These are phyloP conservation scores for Coprinopsis sp. DNA, from an alignment of 768 basidiomycete species.

Conservation along the genomic window DNA sequence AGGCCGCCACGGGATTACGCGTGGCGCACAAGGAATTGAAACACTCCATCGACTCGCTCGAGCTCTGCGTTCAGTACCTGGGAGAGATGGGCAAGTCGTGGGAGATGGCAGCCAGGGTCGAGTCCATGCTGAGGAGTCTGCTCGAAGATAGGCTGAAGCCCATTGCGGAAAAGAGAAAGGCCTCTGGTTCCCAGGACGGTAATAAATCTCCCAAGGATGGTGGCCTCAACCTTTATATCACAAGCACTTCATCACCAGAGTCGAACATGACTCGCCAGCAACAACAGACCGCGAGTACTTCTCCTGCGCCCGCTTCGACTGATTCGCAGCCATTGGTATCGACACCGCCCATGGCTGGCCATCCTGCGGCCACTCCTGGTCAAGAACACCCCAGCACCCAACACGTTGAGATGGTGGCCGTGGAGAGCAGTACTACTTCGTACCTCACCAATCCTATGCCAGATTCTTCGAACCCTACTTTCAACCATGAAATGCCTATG, in stretches of 20 bases:
- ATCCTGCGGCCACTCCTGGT: too few species aligned
- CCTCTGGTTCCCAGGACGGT: background rate
- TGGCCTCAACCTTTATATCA: conserved; percentile 2
- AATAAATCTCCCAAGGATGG: background rate
- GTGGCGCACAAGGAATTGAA: conserved; percentile 43
- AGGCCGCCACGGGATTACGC: conserved; percentile 45
- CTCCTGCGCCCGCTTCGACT: too few species aligned
- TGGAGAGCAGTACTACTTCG: too few species aligned
- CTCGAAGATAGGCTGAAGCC: conserved; percentile 40
- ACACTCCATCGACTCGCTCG: conserved; percentile 37
- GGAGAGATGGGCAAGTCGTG: conserved; percentile 51
- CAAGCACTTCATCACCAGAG: conserved; percentile 6
- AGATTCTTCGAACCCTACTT: too few species aligned
- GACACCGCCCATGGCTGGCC: too few species aligned
- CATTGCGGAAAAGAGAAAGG: conserved; percentile 24
- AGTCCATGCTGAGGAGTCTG: conserved; percentile 41
- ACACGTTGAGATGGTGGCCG: too few species aligned
- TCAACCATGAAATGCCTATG: too few species aligned
- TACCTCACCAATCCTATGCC: too few species aligned
- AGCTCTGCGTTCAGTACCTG: conserved; percentile 46
- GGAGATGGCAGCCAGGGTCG: conserved; percentile 48
- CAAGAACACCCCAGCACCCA: too few species aligned
- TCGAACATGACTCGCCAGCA: too few species aligned
- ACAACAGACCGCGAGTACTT: too few species aligned
- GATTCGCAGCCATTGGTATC: too few species aligned